Conservation (phyloP, 2,329 filamentous ascomycete species). For the Thyridium curvatum region DNA sequence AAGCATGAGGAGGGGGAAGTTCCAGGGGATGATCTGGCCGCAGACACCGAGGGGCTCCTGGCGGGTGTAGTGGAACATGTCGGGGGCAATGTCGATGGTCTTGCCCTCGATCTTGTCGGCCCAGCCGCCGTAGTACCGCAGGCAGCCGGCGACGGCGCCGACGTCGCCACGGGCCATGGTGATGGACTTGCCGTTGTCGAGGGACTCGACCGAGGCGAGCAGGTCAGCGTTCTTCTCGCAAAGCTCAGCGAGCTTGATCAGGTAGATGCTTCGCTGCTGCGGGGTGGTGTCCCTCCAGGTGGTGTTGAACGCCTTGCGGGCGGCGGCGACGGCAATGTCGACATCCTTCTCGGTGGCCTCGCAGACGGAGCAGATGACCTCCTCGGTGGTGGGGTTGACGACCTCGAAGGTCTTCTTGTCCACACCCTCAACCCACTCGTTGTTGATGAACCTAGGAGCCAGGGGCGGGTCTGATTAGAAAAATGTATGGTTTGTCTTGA, state of each 20-base stretch:
- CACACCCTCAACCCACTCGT: constrained; percentile 77
- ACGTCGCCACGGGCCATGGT: constrained; percentile 72
- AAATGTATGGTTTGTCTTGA: constrained; percentile 1
- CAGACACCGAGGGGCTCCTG: constrained; percentile 77
- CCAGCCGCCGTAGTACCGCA: constrained; percentile 87
- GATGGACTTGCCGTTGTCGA: constrained; percentile 84
- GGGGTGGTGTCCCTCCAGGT: constrained; percentile 64
- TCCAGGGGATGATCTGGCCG: constrained; percentile 86
- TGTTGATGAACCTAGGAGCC: constrained; percentile 73
- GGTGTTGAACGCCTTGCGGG: constrained; percentile 78
- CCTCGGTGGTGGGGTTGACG: constrained; percentile 81
- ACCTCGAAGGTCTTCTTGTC: constrained; percentile 90
- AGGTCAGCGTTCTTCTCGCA: constrained; percentile 71
- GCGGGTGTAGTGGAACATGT: constrained; percentile 79
- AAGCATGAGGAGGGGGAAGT: constrained; percentile 77
- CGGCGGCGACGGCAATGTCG: constrained; percentile 74
- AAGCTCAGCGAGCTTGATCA: constrained; percentile 74
- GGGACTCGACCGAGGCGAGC: constrained; percentile 75
- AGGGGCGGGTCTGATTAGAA: constrained; percentile 13
- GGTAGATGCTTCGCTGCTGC: constrained; percentile 59
- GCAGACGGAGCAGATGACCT: constrained; percentile 74
- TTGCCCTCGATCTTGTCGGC: constrained; percentile 89
- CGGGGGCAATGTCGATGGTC: constrained; percentile 71
- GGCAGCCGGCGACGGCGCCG: constrained; percentile 55
- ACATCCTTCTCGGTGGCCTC: constrained; percentile 87